Evolutionary conservation across 2,329 filamentous ascomycete species (phyloP).

Genomic region (Ophiostoma sp.): DNA sequence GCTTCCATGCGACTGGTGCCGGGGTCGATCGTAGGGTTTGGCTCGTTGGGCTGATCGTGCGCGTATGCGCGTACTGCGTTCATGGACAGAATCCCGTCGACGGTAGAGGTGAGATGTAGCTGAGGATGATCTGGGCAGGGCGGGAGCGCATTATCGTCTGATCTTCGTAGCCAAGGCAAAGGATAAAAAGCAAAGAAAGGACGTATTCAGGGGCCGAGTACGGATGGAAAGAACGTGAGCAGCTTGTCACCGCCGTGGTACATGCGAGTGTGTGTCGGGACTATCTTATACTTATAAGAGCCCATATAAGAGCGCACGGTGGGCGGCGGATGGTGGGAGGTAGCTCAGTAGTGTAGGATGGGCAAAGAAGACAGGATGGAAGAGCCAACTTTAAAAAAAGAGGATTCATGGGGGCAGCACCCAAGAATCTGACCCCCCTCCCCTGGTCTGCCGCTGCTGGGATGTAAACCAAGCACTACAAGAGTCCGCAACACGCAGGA

Average conservation of each 20-base stretch:
- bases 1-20: conserved; percentile 20
- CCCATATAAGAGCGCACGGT: conserved; percentile 7
- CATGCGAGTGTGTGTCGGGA: background rate
- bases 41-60: conserved; percentile 18
- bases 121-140: conserved; percentile 4
- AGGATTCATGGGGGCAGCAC: conserved; percentile 2
- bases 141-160: conserved; percentile 47
- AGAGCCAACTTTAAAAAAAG: conserved; percentile 13
- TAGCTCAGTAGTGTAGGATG: background rate
- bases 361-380: background rate
- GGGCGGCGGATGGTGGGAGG: background rate
- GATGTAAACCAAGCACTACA: conserved; percentile 42
- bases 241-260: background rate
- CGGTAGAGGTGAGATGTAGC: conserved; percentile 6
- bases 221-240: conserved; percentile 1
- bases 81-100: background rate
- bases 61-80: background rate
- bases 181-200: conserved; percentile 26
- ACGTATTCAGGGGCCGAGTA: conserved; percentile 15
- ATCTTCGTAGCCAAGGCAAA: conserved; percentile 44
- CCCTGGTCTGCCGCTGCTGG: conserved; percentile 19
- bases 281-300: conserved; percentile 21
- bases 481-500: background rate
- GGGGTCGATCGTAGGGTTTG: conserved; percentile 34
- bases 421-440: conserved; percentile 5